Percentiles rank a stretch among this genome's conserved stretches.
Evolutionary conservation across 805 yeast species (phyloP).

Genomic region (Ogataea methylovora): DNA sequence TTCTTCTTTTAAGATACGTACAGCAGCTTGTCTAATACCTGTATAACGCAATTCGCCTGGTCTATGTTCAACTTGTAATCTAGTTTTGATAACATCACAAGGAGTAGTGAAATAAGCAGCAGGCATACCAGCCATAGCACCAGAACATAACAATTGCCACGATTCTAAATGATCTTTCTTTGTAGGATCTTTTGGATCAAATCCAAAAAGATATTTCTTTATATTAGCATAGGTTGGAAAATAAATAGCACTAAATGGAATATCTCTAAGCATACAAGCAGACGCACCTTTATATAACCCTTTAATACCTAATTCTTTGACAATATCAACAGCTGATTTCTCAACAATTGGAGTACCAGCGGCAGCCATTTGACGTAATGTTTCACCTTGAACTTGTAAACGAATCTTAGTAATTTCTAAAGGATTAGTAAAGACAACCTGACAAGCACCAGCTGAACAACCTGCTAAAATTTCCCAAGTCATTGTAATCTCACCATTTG

Average conservation of each 20-base stretch:
- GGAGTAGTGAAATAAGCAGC: constrained; percentile 97
- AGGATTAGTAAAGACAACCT: constrained; percentile 93
- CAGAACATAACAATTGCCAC: constrained; percentile 79
- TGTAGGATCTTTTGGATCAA: constrained; percentile 63
- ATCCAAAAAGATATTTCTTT: constrained; percentile 72
- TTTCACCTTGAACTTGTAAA: constrained; percentile 86
- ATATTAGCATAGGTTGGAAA: constrained; percentile 96
- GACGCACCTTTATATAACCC: constrained; percentile 89
- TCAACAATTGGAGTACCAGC: constrained; percentile 23
- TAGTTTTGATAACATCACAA: constrained; percentile 92
- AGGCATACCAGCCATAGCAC: constrained; percentile 97
- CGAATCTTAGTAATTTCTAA: constrained; percentile 92
- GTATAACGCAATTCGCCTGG: constrained; percentile 69
- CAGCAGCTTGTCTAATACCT: constrained; percentile 73
- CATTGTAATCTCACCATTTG: constrained; percentile 41
- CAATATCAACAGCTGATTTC: constrained; percentile 61
- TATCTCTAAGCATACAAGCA: constrained; percentile 91
- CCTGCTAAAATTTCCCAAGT: constrained; percentile 80
- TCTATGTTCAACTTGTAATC: constrained; percentile 80
- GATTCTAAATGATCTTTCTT: constrained; percentile 58
- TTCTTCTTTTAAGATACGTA: constrained; percentile 71
- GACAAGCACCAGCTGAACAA: constrained; percentile 93
- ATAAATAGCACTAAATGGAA: constrained; percentile 93
- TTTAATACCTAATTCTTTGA: constrained; percentile 67
- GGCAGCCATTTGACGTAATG: constrained; percentile 30